phyloP scores from a whole-genome alignment of 768 basidiomycete species.

The Pluteus cervinus region DNA sequence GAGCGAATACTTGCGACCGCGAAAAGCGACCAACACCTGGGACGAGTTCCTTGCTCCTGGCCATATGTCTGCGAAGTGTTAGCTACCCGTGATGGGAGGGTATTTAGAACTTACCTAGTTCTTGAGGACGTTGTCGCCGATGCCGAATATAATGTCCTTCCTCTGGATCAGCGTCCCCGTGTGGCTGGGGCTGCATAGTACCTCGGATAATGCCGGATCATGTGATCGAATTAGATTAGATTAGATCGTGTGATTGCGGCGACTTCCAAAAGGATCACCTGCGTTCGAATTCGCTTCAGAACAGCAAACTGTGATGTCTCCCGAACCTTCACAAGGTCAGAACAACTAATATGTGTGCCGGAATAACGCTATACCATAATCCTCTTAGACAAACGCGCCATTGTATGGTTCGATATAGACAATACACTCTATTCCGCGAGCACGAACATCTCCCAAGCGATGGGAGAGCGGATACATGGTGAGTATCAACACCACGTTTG shows the following conservation, averaged over 20 bases:
- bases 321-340: background rate
- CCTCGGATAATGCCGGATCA: slow-evolving; percentile 29
- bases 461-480: slow-evolving; percentile 80
- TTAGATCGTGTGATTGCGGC: slow-evolving; percentile 13
- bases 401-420: slow-evolving; percentile 84
- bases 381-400: slow-evolving; percentile 55
- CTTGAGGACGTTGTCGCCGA: slow-evolving; percentile 47
- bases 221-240: slow-evolving; percentile 13
- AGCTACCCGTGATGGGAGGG: slow-evolving; percentile 9
- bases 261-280: background rate
- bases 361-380: too few relatives aligned
- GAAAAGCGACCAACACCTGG: slow-evolving; percentile 79
- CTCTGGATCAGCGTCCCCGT: too few relatives aligned
- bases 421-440: slow-evolving; percentile 83
- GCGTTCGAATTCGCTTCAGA: slow-evolving; percentile 8
- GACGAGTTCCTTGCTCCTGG: slow-evolving; percentile 80
- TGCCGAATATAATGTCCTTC: slow-evolving; percentile 36
- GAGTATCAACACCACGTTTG: slow-evolving; percentile 8
- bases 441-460: slow-evolving; percentile 67
- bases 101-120: slow-evolving; percentile 34
- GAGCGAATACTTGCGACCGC: slow-evolving; percentile 73
- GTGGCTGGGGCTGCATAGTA: slow-evolving; percentile 46
- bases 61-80: slow-evolving; percentile 50
- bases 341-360: background rate
- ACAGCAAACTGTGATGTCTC: slow-evolving; percentile 7